Base-by-base conservation (phyloP, 83 land plant genomes). In the Thuja plicata region DNA sequence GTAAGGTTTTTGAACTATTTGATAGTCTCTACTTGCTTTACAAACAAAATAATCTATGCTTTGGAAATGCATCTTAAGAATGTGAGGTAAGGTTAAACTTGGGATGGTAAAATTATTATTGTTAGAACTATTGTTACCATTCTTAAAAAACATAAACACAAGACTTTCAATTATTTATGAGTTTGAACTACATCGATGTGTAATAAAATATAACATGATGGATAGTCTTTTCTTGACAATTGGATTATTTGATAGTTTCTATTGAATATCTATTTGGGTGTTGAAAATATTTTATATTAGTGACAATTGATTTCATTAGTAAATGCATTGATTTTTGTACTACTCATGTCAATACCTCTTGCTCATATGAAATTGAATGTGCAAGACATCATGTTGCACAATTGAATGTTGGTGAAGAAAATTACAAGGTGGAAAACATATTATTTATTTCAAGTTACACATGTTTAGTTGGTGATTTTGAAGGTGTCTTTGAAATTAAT, bases 1-100 rank as follows among this genome's bases (percentile, higher is more conserved):
- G 95, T 82, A 96, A 96, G 87, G 97, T 96, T 12, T 96, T 96
- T 81, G n/a, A 94, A 90, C 92, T 96, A 13, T 96, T 95, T 73
- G 94, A 96, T 85, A 91, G 82, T 6, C 89, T 96, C 41, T 95
- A 88, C 89, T 85, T 96, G 84, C 94, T 96, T 48, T 96, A 93
- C 8, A 9, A 7, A 96, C 95, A 46, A 83, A 94, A 92, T 50
- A 93, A 93, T 40, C 89, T 95, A 10, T 96, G 95, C 77, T 95
- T 96, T 84, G 96, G 97, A 3, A 89, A 93, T 71, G 94, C 96
- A 81, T 91, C 96, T 0, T 92, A 92, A 27, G 95, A 95, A 15
- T 90, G 89, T 40, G 94, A 96, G 95, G 96, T 89, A 52, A 86
- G 32, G 34, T 9, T 8, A 41, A 41, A 1, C 43, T 41, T 41